Percentiles rank a stretch among this genome's conserved stretches.
phyloP scores from a whole-genome alignment of 352 stramenopile genomes.

The Globisporangium alternatum region DNA sequence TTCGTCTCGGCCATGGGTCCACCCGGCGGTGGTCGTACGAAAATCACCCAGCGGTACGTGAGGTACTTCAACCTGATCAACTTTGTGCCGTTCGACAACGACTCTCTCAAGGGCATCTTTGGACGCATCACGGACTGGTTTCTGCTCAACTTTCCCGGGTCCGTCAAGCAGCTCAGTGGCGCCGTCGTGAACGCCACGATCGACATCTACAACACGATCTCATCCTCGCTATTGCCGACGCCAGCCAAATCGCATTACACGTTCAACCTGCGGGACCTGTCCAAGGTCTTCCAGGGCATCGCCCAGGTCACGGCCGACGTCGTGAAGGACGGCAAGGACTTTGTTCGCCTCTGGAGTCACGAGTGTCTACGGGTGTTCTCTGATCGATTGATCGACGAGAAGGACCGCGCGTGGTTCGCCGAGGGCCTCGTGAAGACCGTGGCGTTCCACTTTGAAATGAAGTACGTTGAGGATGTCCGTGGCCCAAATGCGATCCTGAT shows the following conservation, averaged over 20 bases:
- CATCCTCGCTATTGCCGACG: conserved; percentile 88
- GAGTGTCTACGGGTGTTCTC: conserved; percentile 91
- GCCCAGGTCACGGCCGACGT: conserved; percentile 75
- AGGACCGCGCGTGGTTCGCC: conserved; percentile 87
- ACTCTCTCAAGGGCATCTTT: conserved; percentile 88
- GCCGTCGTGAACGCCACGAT: conserved; percentile 86
- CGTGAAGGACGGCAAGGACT: conserved; percentile 81
- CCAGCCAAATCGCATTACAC: conserved; percentile 93
- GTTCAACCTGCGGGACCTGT: conserved; percentile 93
- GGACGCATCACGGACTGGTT: conserved; percentile 90
- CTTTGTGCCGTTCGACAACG: conserved; percentile 90
- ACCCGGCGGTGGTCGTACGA: conserved; percentile 87
- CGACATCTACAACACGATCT: conserved; percentile 92
- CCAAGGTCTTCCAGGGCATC: conserved; percentile 92
- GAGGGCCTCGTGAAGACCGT: conserved; percentile 67
- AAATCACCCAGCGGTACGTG: conserved; percentile 92
- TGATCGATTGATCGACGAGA: conserved; percentile 89
- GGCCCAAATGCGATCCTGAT: conserved; percentile 72
- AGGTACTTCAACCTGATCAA: conserved; percentile 94
- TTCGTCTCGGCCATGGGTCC: conserved; percentile 93
- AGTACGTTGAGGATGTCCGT: conserved; percentile 64
- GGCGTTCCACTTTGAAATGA: conserved; percentile 71
- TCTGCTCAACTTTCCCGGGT: conserved; percentile 69
- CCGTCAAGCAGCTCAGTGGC: conserved; percentile 76
- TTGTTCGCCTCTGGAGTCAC: conserved; percentile 90